phyloP scores from a whole-genome alignment of 164 flowering plant genomes.

The Vitis rotundifolia region DNA sequence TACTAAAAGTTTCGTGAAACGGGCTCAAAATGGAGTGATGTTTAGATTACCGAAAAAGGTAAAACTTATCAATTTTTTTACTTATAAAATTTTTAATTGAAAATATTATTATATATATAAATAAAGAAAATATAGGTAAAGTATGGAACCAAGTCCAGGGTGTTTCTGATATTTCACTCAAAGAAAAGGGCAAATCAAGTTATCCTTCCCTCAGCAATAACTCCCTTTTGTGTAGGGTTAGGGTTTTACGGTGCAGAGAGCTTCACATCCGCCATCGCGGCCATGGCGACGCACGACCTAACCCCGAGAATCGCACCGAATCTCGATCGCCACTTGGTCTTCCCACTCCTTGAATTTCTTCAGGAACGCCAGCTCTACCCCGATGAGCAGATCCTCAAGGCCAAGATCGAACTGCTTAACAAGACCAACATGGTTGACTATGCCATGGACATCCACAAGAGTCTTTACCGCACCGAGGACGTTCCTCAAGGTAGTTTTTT shows the following conservation, averaged over 20 bases:
- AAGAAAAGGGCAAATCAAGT: too few relatives aligned
- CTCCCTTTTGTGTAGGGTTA: too few relatives aligned
- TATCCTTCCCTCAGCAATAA: too few relatives aligned
- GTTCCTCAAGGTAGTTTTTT: slow-evolving; percentile 69
- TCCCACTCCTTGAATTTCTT: slow-evolving; percentile 81
- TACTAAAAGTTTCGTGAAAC: too few relatives aligned
- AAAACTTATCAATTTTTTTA: too few relatives aligned
- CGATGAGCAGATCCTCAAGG: slow-evolving; percentile 76
- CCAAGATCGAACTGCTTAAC: slow-evolving; percentile 84
- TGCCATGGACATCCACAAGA: slow-evolving; percentile 96
- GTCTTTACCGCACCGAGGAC: slow-evolving; percentile 85
- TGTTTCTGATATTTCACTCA: too few relatives aligned
- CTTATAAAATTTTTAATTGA: too few relatives aligned
- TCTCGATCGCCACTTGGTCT: slow-evolving; percentile 85
- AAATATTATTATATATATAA: too few relatives aligned
- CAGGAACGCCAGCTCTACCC: slow-evolving; percentile 71
- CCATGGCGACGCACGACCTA: slow-evolving; percentile 75
- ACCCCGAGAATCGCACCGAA: slow-evolving; percentile 71
- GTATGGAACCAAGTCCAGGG: too few relatives aligned
- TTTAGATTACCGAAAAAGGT: too few relatives aligned
- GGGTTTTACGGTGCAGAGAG: neutral
- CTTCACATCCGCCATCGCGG: neutral
- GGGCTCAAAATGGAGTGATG: too few relatives aligned
- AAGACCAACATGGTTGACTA: slow-evolving; percentile 98
- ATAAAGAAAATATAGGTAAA: too few relatives aligned